Percentiles rank a stretch among this genome's conserved stretches.
These are phyloP conservation scores for Colletotrichum sp. DNA, from an alignment of 2,329 filamentous ascomycete genomes.

Conservation along the genomic window DNA sequence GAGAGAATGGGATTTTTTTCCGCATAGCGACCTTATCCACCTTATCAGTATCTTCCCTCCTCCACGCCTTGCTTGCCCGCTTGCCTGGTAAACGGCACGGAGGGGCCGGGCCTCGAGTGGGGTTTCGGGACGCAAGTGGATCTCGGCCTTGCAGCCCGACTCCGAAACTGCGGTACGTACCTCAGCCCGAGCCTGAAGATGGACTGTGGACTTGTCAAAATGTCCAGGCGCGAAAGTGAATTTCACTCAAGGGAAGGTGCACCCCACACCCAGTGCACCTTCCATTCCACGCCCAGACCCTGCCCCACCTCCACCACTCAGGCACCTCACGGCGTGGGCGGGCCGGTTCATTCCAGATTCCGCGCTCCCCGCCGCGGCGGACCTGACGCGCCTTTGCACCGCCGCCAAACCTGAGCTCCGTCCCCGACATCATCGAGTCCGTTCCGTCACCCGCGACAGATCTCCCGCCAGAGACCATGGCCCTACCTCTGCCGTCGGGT, in stretches of 20 bases:
- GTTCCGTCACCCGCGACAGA: neutral
- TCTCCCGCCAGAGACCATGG: constrained; percentile 40
- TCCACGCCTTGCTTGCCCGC: neutral
- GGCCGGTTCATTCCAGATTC: constrained; percentile 6
- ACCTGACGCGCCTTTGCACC: neutral
- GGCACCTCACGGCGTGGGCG: neutral
- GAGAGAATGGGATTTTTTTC: neutral
- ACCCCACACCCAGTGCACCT: neutral
- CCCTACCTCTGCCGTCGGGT: constrained; percentile 54
- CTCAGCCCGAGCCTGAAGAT: neutral
- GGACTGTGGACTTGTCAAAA: neutral
- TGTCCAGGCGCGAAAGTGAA: neutral
- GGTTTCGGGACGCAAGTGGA: neutral
- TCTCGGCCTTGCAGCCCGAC: neutral
- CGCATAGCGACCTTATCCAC: neutral
- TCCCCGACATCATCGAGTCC: neutral
- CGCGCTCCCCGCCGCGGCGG: neutral
- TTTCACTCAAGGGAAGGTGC: neutral
- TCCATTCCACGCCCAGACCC: neutral
- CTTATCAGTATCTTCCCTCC: neutral
- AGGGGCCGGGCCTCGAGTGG: neutral
- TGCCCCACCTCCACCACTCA: neutral
- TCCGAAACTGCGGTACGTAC: neutral
- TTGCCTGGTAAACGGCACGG: neutral
- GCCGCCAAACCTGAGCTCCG: neutral